Percentiles rank a stretch among this genome's conserved stretches.
phyloP scores from a whole-genome alignment of 1,284 basidiomycete species.

The Phylloboletellus chloephorus region DNA sequence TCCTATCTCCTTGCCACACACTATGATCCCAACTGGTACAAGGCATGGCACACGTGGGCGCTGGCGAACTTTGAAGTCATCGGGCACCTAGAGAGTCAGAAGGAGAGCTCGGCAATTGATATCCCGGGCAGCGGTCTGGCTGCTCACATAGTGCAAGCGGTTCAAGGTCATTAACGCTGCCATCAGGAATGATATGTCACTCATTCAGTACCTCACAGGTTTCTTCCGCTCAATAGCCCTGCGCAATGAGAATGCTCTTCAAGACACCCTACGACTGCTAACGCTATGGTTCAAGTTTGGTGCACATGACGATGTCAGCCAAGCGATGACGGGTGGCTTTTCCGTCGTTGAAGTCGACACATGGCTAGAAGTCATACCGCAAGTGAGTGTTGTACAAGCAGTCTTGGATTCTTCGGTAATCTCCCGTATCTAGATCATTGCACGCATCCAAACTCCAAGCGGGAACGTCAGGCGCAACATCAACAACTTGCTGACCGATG shows the following conservation, averaged over 20 bases:
- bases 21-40: conserved; percentile 94
- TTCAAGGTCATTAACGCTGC: conserved; percentile 60
- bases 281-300: conserved; percentile 99
- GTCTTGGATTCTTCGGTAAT: background rate
- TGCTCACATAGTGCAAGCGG: conserved; percentile 88
- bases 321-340: conserved; percentile 88
- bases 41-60: conserved; percentile 99
- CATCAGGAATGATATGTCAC: background rate
- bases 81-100: conserved; percentile 69
- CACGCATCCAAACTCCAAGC: conserved; percentile 94
- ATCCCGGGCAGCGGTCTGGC: conserved; percentile 70
- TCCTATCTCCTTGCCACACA: conserved; percentile 88
- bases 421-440: conserved; percentile 73
- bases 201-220: conserved; percentile 41
- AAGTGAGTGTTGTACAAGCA: conserved; percentile 45
- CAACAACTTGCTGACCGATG: conserved; percentile 84
- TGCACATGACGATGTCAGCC: conserved; percentile 84
- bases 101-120: conserved; percentile 56
- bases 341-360: conserved; percentile 92
- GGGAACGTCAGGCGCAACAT: conserved; percentile 86
- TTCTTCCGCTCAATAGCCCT: conserved; percentile 96
- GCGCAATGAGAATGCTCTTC: conserved; percentile 86
- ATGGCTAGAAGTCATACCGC: conserved; percentile 98
- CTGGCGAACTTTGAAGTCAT: conserved; percentile 96
- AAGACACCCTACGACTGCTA: conserved; percentile 90